Evolutionary conservation across 2,329 filamentous ascomycete species (phyloP).

Genomic region (Hawksworthiomyces lignivorus): DNA sequence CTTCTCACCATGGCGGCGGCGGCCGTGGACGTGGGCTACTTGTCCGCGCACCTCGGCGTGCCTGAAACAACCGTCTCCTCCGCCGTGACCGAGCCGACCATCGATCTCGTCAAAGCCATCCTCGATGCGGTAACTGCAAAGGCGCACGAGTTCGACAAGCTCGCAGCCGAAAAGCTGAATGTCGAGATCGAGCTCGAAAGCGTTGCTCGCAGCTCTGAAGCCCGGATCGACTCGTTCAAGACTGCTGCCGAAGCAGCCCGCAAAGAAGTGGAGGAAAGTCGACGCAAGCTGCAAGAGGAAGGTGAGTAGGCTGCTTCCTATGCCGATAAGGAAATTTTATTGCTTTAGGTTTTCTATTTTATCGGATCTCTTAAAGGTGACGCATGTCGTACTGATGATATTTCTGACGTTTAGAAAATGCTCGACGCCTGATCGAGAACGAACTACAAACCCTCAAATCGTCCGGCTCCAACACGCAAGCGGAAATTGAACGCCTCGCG

Average conservation of each 20-base stretch:
- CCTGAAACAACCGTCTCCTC: slow-evolving; percentile 55
- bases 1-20: slow-evolving; percentile 48
- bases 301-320: no score
- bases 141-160: slow-evolving; percentile 71
- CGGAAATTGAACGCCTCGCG: slow-evolving; percentile 68
- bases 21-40: slow-evolving; percentile 61
- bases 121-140: slow-evolving; percentile 69
- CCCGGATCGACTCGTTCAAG: slow-evolving; percentile 75
- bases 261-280: slow-evolving; percentile 73
- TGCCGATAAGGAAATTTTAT: no score
- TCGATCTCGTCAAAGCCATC: slow-evolving; percentile 68
- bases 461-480: slow-evolving; percentile 64
- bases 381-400: no score
- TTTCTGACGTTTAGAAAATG: slow-evolving; percentile 74
- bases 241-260: slow-evolving; percentile 73
- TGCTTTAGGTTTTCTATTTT: no score
- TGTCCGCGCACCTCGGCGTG: slow-evolving; percentile 64
- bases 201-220: slow-evolving; percentile 74
- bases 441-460: slow-evolving; percentile 74
- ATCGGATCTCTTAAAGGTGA: no score
- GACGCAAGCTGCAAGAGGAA: slow-evolving; percentile 73
- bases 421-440: slow-evolving; percentile 66
- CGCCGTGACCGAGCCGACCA: slow-evolving; percentile 60
- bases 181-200: slow-evolving; percentile 91
- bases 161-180: slow-evolving; percentile 82